Conservation (phyloP, 140 eudicot genomes). For the Flaveria floridana region DNA sequence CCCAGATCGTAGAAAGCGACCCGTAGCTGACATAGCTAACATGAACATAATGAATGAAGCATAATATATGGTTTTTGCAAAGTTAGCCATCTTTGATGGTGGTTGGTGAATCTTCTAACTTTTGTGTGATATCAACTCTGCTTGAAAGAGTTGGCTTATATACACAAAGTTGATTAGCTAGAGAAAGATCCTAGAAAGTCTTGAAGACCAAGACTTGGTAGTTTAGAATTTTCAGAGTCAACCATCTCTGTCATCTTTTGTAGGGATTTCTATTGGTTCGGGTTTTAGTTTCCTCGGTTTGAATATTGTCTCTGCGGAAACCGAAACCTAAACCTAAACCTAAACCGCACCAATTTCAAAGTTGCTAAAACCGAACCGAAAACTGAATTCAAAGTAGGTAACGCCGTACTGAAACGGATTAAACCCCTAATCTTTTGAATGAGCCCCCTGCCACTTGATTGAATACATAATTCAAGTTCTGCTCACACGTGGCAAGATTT, state of each 20-base stretch:
- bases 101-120: constrained; percentile 2
- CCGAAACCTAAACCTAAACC: too few relatives aligned
- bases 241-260: neutral
- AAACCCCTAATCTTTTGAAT: neutral
- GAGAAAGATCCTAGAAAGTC: constrained; percentile 33
- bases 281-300: neutral
- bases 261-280: neutral
- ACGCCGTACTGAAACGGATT: too few relatives aligned
- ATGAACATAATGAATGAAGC: constrained; percentile 27
- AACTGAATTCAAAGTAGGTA: too few relatives aligned
- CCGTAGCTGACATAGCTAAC: constrained; percentile 24
- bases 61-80: constrained; percentile 18
- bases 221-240: constrained; percentile 20
- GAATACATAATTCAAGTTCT: neutral
- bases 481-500: constrained; percentile 3
- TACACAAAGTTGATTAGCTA: constrained; percentile 8
- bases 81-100: constrained; percentile 34
- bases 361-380: too few relatives aligned
- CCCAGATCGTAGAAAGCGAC: constrained; percentile 38
- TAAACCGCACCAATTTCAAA: too few relatives aligned
- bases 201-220: constrained; percentile 7
- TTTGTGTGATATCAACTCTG: constrained; percentile 9
- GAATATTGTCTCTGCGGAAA: neutral
- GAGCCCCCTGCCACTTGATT: neutral
- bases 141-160: constrained; percentile 4